Conservation (phyloP, 2,329 filamentous ascomycete genomes). For the Fusarium coicis region DNA sequence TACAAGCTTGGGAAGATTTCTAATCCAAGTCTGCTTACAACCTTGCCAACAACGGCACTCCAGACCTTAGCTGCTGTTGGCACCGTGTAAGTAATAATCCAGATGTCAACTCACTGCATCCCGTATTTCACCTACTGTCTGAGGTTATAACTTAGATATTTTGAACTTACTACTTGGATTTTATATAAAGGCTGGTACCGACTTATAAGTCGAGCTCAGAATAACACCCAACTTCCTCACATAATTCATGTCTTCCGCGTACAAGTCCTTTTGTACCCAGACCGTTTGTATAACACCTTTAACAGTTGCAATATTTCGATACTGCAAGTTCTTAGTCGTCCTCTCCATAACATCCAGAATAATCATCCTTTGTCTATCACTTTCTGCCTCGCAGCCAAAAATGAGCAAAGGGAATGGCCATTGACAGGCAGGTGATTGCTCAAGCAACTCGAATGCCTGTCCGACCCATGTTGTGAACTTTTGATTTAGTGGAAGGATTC, state of each 20-base stretch:
- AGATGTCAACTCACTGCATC: too few relatives aligned
- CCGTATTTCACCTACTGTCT: too few relatives aligned
- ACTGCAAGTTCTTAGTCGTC: constrained; percentile 29
- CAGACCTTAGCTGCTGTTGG: too few relatives aligned
- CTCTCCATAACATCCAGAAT: constrained; percentile 43
- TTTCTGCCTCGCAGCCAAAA: constrained; percentile 41
- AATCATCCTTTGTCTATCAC: constrained; percentile 27
- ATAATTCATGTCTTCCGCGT: constrained; percentile 7
- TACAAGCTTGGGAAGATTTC: too few relatives aligned
- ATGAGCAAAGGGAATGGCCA: constrained; percentile 40
- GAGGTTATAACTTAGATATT: too few relatives aligned
- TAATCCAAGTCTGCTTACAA: too few relatives aligned
- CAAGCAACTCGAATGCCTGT: constrained; percentile 41
- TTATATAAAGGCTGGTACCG: constrained; percentile 21
- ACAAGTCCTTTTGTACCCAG: constrained; percentile 52
- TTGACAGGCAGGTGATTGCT: constrained; percentile 26
- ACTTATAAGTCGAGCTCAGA: constrained; percentile 18
- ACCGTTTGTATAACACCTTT: constrained; percentile 42
- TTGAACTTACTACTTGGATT: too few relatives aligned
- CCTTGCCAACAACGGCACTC: too few relatives aligned
- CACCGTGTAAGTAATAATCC: too few relatives aligned
- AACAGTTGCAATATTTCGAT: constrained; percentile 35
- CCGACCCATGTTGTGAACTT: constrained; percentile 34
- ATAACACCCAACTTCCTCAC: constrained; percentile 13
- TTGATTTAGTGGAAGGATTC: constrained; percentile 6